These are phyloP conservation scores for Cordyceps pruinosa DNA, from an alignment of 2,329 filamentous ascomycete species.

Conservation along the genomic window DNA sequence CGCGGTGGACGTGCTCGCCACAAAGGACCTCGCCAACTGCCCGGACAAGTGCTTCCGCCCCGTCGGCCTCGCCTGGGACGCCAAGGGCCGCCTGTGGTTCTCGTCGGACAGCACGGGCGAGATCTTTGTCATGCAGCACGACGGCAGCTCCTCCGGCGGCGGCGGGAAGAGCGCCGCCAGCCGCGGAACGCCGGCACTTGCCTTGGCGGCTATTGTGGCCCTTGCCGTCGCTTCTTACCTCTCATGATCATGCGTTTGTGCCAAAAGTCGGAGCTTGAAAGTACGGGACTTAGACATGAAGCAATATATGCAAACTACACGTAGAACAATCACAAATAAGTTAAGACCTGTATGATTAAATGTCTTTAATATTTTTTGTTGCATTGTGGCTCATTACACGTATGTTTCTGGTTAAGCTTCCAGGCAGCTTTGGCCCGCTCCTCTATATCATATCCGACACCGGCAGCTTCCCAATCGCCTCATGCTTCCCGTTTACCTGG, in stretches of 20 bases:
- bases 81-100: conserved; percentile 51
- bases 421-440: background rate
- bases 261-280: no score
- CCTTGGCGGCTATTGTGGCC: conserved; percentile 14
- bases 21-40: conserved; percentile 45
- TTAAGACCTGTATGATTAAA: background rate
- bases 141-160: conserved; percentile 11
- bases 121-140: conserved; percentile 48
- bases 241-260: background rate
- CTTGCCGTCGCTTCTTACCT: conserved; percentile 14
- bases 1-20: conserved; percentile 47
- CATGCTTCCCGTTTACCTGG: background rate
- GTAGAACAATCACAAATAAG: background rate
- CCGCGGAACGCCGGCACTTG: background rate
- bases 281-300: background rate
- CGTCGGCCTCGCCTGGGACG: conserved; percentile 49
- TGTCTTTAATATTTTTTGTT: conserved; percentile 2
- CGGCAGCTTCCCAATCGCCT: background rate
- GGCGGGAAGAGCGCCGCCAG: background rate
- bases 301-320: background rate
- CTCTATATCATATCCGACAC: background rate
- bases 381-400: conserved; percentile 10
- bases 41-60: conserved; percentile 55
- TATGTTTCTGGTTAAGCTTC: background rate
- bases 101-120: conserved; percentile 58